Conservation (phyloP, 1,284 basidiomycete genomes). For the Cryptococcus sp. region DNA sequence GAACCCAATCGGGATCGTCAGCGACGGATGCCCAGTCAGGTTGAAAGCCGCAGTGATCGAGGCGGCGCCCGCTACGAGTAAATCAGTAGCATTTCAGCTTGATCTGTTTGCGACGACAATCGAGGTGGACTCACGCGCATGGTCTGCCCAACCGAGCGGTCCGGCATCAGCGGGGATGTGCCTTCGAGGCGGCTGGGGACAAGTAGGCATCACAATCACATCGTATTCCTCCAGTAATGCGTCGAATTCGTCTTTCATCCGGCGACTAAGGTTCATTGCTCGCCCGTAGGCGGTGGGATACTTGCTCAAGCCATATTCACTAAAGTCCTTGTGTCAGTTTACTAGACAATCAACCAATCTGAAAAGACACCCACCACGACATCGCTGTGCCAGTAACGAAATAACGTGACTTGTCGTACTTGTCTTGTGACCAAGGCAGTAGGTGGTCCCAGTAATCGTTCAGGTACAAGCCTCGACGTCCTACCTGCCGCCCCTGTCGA, state of each 20-base stretch:
- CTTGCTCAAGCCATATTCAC: constrained; percentile 31
- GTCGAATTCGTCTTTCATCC: constrained; percentile 55
- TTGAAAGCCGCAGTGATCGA: constrained; percentile 35
- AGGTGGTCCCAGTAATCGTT: constrained; percentile 53
- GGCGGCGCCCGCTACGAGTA: constrained; percentile 21
- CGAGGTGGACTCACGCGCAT: constrained; percentile 10
- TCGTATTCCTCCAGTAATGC: constrained; percentile 52
- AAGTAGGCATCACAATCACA: constrained; percentile 58
- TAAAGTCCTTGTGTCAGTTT: constrained; percentile 1
- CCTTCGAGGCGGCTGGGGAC: constrained; percentile 23
- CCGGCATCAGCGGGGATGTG: constrained; percentile 19
- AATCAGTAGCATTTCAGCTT: constrained; percentile 11
- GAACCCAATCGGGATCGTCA: constrained; percentile 24
- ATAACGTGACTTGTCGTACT: constrained; percentile 49
- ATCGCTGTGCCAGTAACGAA: constrained; percentile 29
- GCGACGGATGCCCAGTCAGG: constrained; percentile 28
- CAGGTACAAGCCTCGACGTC: constrained; percentile 52
- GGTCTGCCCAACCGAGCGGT: constrained; percentile 23
- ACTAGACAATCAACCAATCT: not conserved
- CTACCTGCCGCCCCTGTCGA: constrained; percentile 26
- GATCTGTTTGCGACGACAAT: not conserved
- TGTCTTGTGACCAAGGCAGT: constrained; percentile 55
- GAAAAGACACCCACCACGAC: constrained; percentile 12
- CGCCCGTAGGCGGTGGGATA: constrained; percentile 30
- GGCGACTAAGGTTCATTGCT: constrained; percentile 47